Evolutionary conservation across 495 filamentous ascomycete species (phyloP).

Genomic region (Podospora didyma): DNA sequence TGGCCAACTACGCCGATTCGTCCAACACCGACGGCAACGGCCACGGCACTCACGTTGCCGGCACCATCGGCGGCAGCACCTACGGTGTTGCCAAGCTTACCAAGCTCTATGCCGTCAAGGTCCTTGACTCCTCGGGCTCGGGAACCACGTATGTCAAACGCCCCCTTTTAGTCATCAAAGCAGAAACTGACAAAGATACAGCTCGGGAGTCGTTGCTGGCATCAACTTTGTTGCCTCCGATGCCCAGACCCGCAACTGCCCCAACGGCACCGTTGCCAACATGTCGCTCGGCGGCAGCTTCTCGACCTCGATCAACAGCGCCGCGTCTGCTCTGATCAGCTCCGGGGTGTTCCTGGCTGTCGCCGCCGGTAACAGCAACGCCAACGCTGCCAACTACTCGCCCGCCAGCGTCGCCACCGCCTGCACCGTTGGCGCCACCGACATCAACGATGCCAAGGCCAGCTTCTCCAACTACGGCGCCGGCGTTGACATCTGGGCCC

Average conservation of each 20-base stretch:
- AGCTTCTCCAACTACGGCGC: conserved; percentile 62
- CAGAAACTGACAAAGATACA: neutral
- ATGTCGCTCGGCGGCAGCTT: conserved; percentile 54
- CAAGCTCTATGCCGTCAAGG: conserved; percentile 46
- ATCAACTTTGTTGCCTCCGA: conserved; percentile 45
- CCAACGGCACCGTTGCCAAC: conserved; percentile 43
- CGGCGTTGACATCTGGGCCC: conserved; percentile 59
- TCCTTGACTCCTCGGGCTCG: conserved; percentile 44
- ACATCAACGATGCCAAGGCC: conserved; percentile 44
- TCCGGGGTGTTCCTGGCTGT: conserved; percentile 53
- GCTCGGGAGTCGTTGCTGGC: conserved; percentile 44
- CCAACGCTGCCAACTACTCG: conserved; percentile 45
- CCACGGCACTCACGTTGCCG: conserved; percentile 49
- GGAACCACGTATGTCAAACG: conserved; percentile 39
- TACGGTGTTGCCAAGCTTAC: conserved; percentile 49
- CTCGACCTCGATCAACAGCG: conserved; percentile 52
- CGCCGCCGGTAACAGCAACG: conserved; percentile 52
- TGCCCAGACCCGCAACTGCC: conserved; percentile 33
- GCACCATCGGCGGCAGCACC: conserved; percentile 45
- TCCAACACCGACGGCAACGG: conserved; percentile 47
- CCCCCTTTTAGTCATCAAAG: conserved; percentile 20
- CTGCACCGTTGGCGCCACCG: conserved; percentile 58
- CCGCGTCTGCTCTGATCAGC: conserved; percentile 43
- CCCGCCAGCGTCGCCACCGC: conserved; percentile 54
- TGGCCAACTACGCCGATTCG: conserved; percentile 40